Evolutionary conservation across 306 rosid genomes (phyloP), one percentile per base, ranked within the genome.

Genomic region (Canavalia gladiata): DNA sequence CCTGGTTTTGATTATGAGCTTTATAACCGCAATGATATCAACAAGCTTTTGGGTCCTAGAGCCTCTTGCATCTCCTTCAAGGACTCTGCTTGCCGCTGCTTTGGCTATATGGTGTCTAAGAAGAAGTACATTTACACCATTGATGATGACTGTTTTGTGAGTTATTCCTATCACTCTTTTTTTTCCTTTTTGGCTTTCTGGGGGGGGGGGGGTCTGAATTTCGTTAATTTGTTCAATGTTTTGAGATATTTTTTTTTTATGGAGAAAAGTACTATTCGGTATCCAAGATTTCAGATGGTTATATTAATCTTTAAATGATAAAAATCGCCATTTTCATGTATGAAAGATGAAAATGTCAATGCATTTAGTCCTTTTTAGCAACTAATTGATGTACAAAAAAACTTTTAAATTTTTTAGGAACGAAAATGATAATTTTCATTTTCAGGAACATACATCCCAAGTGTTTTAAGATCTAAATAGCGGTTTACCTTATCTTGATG

Each of bases 31-130:
- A 89, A 94, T 75, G 98, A 94, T 65, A 94, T 94, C 37, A 94
- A 94, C 87, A 87, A 88, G 81, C 76, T 94, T 65, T 87, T 94
- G 12, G 98, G 98, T 55, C 98, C 98, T 0, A 85, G 83, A 52
- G 84, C 98, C 9, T 85, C 87, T 70, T 94, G 98, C 81, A 94
- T 94, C 71, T 94, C 98, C 31, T 94, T 94, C 75, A 94, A 94
- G 89, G 98, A 94, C 78, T 94, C 98, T 51, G 98, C 98, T 59
- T 94, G 98, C 55, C 92, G 97, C 18, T 94, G 98, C 90, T 94
- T 94, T 56, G 98, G 98, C 39, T 94, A 94, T 81, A 94, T 94
- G 98, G 97, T 94, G 37, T 94, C 98, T 41, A 91, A 90, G 88
- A 94, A 94, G 94, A 94, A 94, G 88, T 94, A 94, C 43, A 89